Evolutionary conservation across 179 eudicot genomes (phyloP).

Genomic region (Sideroxylon spinosum): DNA sequence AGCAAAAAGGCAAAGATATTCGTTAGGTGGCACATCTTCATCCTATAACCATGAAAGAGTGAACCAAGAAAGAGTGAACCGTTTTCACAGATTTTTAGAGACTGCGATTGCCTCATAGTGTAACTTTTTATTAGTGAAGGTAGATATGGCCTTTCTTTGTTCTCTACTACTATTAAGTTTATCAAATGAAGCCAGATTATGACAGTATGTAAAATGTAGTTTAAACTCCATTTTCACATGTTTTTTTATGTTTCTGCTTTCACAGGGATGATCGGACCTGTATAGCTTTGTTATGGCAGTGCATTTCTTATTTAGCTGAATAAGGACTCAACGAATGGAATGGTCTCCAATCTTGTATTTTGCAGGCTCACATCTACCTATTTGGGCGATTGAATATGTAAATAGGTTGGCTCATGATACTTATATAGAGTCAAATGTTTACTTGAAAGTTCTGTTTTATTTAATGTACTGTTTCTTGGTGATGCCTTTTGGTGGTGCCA

Average conservation of each 20-base stretch:
- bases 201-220: background rate
- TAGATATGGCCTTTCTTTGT: background rate
- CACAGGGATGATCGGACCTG: constrained; percentile 12
- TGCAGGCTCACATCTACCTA: background rate
- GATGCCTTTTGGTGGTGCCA: constrained; percentile 9
- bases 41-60: constrained; percentile 33
- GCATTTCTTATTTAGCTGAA: background rate
- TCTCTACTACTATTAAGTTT: no score
- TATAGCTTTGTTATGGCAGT: background rate
- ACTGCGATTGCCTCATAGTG: constrained; percentile 22
- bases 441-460: background rate
- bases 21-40: constrained; percentile 24
- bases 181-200: background rate
- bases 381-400: constrained; percentile 14
- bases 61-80: constrained; percentile 40
- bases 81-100: constrained; percentile 48
- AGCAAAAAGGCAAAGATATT: constrained; percentile 33
- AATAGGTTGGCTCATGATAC: constrained; percentile 16
- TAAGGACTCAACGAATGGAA: background rate
- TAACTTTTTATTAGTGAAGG: background rate
- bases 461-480: background rate
- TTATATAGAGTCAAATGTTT: constrained; percentile 6
- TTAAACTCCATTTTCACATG: background rate
- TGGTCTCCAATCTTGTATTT: background rate
- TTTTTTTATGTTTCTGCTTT: background rate